A percentile compares a stretch with the other conserved stretches of the same genome.
Evolutionary conservation across 495 filamentous ascomycete genomes (phyloP).

Genomic region (Xylaria palmicola): DNA sequence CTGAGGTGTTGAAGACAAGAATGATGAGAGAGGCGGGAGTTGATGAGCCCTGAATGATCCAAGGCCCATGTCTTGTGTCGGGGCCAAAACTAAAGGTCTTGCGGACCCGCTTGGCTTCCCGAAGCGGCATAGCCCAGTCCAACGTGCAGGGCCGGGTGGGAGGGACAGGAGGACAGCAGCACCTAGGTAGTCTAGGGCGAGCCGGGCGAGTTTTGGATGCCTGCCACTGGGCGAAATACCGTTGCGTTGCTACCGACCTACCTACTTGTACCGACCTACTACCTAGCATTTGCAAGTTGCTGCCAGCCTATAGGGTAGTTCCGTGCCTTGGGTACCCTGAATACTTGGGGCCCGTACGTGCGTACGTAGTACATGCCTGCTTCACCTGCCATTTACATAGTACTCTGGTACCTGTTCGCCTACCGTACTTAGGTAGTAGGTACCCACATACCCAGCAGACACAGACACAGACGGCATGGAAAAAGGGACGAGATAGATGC

Average conservation of each 20-base stretch:
- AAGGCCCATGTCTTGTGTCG: conserved; percentile 24
- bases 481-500: no score
- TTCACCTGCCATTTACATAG: no score
- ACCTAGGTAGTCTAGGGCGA: not conserved
- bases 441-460: not conserved
- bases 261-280: not conserved
- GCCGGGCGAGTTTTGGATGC: conserved; percentile 9
- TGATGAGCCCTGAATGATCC: conserved; percentile 24
- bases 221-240: conserved; percentile 6
- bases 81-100: conserved; percentile 24
- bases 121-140: conserved; percentile 8
- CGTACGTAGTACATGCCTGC: no score
- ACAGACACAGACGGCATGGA: no score
- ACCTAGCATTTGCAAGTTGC: no score
- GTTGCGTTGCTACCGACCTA: not conserved
- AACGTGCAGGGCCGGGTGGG: conserved; percentile 16
- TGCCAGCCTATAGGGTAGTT: no score
- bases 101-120: conserved; percentile 8
- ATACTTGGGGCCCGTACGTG: no score
- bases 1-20: conserved; percentile 23
- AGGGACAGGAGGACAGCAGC: conserved; percentile 5
- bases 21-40: conserved; percentile 29
- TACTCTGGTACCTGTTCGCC: no score
- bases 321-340: not conserved
- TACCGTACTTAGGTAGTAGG: not conserved